Percentiles rank a stretch among this genome's conserved stretches.
Conservation (phyloP, 495 filamentous ascomycete species). For the Neurospora sp. region DNA sequence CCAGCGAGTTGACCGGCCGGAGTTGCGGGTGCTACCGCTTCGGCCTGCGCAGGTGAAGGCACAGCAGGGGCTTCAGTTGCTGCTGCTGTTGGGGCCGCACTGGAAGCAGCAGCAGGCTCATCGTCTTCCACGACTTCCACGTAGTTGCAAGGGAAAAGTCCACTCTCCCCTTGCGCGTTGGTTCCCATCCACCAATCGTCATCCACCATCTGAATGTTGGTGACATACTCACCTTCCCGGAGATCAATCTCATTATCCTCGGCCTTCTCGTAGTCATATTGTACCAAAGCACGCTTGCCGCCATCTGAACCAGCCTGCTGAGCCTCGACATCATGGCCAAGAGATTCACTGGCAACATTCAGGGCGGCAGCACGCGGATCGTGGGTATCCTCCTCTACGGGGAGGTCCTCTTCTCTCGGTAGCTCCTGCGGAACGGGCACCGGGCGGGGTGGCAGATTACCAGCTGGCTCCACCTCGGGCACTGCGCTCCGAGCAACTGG, state of each 20-base stretch:
- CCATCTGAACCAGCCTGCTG: slow-evolving; percentile 19
- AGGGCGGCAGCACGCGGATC: slow-evolving; percentile 54
- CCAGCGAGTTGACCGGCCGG: slow-evolving; percentile 30
- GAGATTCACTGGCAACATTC: slow-evolving; percentile 34
- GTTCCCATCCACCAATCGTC: slow-evolving; percentile 96
- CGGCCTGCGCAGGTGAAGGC: slow-evolving; percentile 16
- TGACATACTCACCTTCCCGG: slow-evolving; percentile 80
- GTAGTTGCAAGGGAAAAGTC: slow-evolving; percentile 94
- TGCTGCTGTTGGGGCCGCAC: slow-evolving; percentile 19
- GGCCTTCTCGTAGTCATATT: slow-evolving; percentile 95
- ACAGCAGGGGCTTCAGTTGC: slow-evolving; percentile 18
- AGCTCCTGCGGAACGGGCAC: slow-evolving; percentile 46
- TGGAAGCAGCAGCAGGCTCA: slow-evolving; percentile 19
- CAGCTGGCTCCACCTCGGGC: slow-evolving; percentile 42
- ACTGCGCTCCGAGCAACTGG: slow-evolving; percentile 60
- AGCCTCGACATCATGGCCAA: slow-evolving; percentile 20
- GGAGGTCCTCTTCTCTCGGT: slow-evolving; percentile 52
- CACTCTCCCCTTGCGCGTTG: slow-evolving; percentile 68
- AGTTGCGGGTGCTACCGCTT: slow-evolving; percentile 13
- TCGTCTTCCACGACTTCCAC: slow-evolving; percentile 69
- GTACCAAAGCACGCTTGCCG: slow-evolving; percentile 63
- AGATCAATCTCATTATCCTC: slow-evolving; percentile 95
- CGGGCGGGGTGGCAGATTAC: slow-evolving; percentile 34
- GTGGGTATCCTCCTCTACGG: slow-evolving; percentile 49
- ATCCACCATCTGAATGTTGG: slow-evolving; percentile 97